Evolutionary conservation across 75 land plant genomes (phyloP).

Genomic region (Picea sitchensis): DNA sequence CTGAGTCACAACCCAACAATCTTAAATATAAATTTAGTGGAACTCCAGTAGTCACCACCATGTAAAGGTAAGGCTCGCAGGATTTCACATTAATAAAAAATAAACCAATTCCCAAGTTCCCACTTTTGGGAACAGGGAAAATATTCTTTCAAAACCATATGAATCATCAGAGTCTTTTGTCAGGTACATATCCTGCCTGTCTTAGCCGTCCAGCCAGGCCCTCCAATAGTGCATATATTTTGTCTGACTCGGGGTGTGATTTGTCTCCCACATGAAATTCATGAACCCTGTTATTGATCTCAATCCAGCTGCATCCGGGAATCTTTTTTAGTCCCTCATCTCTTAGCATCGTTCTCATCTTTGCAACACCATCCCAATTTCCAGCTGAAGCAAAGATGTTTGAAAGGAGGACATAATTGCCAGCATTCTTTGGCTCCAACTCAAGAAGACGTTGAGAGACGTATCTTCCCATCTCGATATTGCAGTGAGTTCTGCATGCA

Average conservation of each 20-base stretch:
- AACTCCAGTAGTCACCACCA: slow-evolving; percentile 58
- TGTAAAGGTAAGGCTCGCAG: slow-evolving; percentile 43
- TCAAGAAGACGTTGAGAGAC: slow-evolving; percentile 41
- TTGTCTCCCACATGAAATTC: slow-evolving; percentile 51
- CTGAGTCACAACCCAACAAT: not conserved
- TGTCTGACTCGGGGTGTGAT: slow-evolving; percentile 40
- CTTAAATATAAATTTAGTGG: slow-evolving; percentile 57
- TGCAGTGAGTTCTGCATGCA: slow-evolving; percentile 52
- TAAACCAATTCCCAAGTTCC: slow-evolving; percentile 58
- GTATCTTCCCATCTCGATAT: slow-evolving; percentile 54
- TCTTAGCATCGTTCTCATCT: slow-evolving; percentile 39
- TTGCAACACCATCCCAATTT: slow-evolving; percentile 57
- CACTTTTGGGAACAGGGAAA: slow-evolving; percentile 48
- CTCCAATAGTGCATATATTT: slow-evolving; percentile 41
- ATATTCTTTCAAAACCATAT: slow-evolving; percentile 37
- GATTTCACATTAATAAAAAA: slow-evolving; percentile 44
- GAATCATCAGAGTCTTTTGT: slow-evolving; percentile 36
- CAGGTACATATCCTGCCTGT: slow-evolving; percentile 43
- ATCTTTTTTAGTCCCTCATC: slow-evolving; percentile 34
- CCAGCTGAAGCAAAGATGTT: slow-evolving; percentile 51
- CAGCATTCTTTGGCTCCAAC: slow-evolving; percentile 56
- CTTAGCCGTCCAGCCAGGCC: slow-evolving; percentile 43
- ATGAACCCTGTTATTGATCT: slow-evolving; percentile 39
- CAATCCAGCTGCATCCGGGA: slow-evolving; percentile 62
- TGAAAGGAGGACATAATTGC: slow-evolving; percentile 52